Evolutionary conservation across 1,284 basidiomycete genomes (phyloP).

Genomic region (Phylloboletellus chloephorus): DNA sequence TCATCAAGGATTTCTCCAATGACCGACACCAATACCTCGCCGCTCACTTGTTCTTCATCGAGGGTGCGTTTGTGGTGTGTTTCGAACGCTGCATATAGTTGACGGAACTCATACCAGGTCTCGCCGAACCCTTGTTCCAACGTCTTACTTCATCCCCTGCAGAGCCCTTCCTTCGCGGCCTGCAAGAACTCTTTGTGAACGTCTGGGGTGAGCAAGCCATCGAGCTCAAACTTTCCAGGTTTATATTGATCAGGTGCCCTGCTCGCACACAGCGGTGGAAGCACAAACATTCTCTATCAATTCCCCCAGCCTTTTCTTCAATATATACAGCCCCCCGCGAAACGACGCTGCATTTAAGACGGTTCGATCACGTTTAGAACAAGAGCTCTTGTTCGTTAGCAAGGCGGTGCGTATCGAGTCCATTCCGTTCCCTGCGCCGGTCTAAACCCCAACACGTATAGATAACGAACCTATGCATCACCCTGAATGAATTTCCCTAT

Average conservation of each 20-base stretch:
- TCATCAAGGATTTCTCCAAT: slow-evolving; percentile 80
- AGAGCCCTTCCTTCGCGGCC: slow-evolving; percentile 61
- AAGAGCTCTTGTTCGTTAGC: slow-evolving; percentile 74
- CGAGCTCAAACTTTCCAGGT: background rate
- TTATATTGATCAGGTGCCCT: slow-evolving; percentile 12
- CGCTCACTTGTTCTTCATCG: slow-evolving; percentile 93
- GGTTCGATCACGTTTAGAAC: slow-evolving; percentile 66
- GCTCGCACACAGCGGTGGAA: slow-evolving; percentile 61
- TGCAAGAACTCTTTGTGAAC: slow-evolving; percentile 86
- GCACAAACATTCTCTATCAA: slow-evolving; percentile 78
- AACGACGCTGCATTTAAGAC: slow-evolving; percentile 56
- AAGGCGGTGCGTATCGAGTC: slow-evolving; percentile 47
- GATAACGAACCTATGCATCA: slow-evolving; percentile 89
- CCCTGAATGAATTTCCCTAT: slow-evolving; percentile 89
- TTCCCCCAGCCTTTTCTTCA: slow-evolving; percentile 77
- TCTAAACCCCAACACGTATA: slow-evolving; percentile 30
- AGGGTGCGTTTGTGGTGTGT: slow-evolving; percentile 49
- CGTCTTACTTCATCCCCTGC: slow-evolving; percentile 67
- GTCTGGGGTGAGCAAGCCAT: slow-evolving; percentile 63
- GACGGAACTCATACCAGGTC: slow-evolving; percentile 38
- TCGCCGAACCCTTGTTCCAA: slow-evolving; percentile 72
- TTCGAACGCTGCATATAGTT: slow-evolving; percentile 1
- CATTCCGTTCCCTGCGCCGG: background rate
- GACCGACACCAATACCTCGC: slow-evolving; percentile 73
- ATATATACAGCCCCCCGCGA: slow-evolving; percentile 78